phyloP scores from a whole-genome alignment of 257 asterid species.

The Hygrophila difformis region DNA sequence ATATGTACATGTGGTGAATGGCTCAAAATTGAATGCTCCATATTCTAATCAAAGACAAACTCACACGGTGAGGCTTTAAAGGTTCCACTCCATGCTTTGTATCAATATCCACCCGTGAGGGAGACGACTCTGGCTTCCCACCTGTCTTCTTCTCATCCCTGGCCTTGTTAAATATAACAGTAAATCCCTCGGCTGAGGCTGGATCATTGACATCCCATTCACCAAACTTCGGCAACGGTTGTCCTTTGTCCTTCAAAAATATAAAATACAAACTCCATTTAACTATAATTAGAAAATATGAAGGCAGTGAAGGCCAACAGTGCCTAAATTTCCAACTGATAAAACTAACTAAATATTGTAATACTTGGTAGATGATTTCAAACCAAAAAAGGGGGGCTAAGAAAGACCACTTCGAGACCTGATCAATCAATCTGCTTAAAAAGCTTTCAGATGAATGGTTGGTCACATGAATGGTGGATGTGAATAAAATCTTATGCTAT shows the following conservation, averaged over 20 bases:
- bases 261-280: neutral
- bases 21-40: neutral
- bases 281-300: neutral
- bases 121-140: conserved; percentile 92
- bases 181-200: conserved; percentile 97
- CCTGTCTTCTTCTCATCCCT: conserved; percentile 96
- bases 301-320: too few species aligned
- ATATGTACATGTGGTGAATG: neutral
- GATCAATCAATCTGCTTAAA: too few species aligned
- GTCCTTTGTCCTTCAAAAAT: conserved; percentile 73
- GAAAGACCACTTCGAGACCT: too few species aligned
- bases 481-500: too few species aligned
- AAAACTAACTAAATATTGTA: too few species aligned
- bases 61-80: conserved; percentile 71
- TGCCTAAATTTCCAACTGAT: too few species aligned
- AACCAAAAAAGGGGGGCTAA: too few species aligned
- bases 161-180: conserved; percentile 96
- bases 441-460: too few species aligned
- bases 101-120: conserved; percentile 42
- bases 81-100: conserved; percentile 54
- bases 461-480: too few species aligned
- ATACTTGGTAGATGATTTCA: too few species aligned
- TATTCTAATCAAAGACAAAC: conserved; percentile 22
- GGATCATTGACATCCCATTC: conserved; percentile 99
- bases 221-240: conserved; percentile 95